Evolutionary conservation across 345 rosid genomes (phyloP).

Genomic region (Lumnitzera littorea): DNA sequence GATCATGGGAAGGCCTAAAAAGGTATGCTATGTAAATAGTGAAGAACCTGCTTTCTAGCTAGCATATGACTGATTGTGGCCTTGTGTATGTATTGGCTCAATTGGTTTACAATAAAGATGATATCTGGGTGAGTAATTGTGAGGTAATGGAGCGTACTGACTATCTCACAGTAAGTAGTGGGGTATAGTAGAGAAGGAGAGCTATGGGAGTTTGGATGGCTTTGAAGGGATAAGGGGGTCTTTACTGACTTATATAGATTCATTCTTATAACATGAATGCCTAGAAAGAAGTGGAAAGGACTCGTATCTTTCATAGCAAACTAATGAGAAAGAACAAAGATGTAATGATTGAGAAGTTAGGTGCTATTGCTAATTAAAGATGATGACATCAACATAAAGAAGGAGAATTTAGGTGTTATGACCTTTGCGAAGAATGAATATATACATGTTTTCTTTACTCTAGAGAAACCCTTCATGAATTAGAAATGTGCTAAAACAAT

Average conservation of each 20-base stretch:
- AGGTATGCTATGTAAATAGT: neutral
- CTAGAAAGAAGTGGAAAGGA: neutral
- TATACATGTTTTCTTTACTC: neutral
- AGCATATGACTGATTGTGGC: no score
- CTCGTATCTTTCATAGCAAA: neutral
- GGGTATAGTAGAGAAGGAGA: no score
- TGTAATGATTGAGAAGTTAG: neutral
- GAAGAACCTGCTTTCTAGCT: neutral
- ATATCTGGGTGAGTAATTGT: no score
- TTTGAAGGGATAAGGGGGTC: no score
- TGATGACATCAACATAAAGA: slow-evolving; percentile 1
- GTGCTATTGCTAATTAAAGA: neutral
- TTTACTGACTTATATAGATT: no score
- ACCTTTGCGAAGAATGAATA: neutral
- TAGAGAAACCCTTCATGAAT: neutral
- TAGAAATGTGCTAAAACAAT: neutral
- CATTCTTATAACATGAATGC: neutral
- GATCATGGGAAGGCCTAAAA: neutral
- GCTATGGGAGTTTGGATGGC: no score
- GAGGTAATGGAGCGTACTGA: no score
- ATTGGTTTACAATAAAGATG: no score
- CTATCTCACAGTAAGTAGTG: no score
- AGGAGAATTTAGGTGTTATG: neutral
- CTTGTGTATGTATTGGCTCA: no score
- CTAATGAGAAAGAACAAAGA: neutral